These are phyloP conservation scores for Chernovozyma aurita DNA, from an alignment of 1,139 yeast species.

Conservation along the genomic window DNA sequence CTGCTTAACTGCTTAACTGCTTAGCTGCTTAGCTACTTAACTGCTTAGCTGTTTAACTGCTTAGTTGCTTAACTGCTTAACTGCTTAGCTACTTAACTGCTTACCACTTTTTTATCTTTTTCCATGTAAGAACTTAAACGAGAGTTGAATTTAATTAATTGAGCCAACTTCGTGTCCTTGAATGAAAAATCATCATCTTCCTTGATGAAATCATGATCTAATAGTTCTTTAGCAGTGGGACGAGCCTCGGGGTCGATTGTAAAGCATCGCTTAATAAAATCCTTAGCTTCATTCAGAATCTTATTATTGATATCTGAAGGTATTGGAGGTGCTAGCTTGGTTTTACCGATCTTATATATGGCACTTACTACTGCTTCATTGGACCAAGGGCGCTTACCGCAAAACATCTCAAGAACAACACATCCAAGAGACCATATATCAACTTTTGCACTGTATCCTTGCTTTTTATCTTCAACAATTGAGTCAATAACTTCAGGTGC, in stretches of 20 bases:
- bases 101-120: too few relatives aligned
- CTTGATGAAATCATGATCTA: conserved; percentile 58
- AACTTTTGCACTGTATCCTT: conserved; percentile 95
- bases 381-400: conserved; percentile 82
- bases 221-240: conserved; percentile 77
- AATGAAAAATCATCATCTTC: conserved; percentile 51
- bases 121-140: conserved; percentile 15
- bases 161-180: conserved; percentile 58
- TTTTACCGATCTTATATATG: conserved; percentile 70
- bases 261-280: conserved; percentile 75
- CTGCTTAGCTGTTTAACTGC: too few relatives aligned
- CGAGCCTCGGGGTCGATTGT: conserved; percentile 74
- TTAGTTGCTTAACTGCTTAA: too few relatives aligned
- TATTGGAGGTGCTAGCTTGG: conserved; percentile 85
- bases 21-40: too few relatives aligned
- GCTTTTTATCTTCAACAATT: conserved; percentile 69
- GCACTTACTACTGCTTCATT: conserved; percentile 77
- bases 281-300: conserved; percentile 61
- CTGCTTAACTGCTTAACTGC: too few relatives aligned
- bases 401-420: conserved; percentile 92
- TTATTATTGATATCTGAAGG: conserved; percentile 74
- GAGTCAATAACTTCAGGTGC: conserved; percentile 97
- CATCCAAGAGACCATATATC: conserved; percentile 95
- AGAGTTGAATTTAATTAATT: conserved; percentile 31
- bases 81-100: too few relatives aligned